Conservation (phyloP, 1,284 basidiomycete genomes). For the Tilletia indica region DNA sequence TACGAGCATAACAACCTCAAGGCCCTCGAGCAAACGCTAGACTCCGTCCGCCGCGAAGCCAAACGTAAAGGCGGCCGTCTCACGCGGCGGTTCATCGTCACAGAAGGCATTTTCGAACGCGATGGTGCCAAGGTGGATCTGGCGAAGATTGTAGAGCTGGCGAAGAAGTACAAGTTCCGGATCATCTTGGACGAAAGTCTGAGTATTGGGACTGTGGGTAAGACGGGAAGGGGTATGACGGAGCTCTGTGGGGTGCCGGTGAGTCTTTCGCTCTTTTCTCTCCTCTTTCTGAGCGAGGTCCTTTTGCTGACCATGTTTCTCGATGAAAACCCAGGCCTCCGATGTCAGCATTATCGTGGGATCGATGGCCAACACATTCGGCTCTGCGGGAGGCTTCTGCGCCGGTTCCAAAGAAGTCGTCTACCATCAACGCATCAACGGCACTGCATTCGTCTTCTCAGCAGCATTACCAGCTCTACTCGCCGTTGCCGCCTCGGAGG, state of each 20-base stretch:
- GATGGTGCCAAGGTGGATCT: constrained; percentile 89
- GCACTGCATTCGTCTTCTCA: constrained; percentile 91
- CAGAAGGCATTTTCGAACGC: constrained; percentile 94
- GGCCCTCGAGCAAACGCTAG: constrained; percentile 82
- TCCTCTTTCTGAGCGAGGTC: too few species aligned
- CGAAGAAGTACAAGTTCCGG: constrained; percentile 91
- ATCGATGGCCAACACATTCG: constrained; percentile 80
- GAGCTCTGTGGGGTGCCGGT: constrained; percentile 83
- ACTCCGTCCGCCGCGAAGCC: constrained; percentile 79
- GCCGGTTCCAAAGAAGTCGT: constrained; percentile 81
- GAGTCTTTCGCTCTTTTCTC: constrained; percentile 10
- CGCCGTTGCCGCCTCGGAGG: constrained; percentile 80
- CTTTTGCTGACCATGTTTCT: background rate
- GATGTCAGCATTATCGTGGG: constrained; percentile 67
- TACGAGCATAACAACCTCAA: constrained; percentile 93
- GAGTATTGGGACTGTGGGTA: constrained; percentile 87
- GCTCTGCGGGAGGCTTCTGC: constrained; percentile 88
- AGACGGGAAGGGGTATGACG: constrained; percentile 88
- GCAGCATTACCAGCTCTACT: constrained; percentile 89
- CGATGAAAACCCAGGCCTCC: constrained; percentile 41
- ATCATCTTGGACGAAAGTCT: constrained; percentile 90
- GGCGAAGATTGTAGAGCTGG: constrained; percentile 87
- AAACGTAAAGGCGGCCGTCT: constrained; percentile 77
- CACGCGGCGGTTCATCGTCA: constrained; percentile 90
- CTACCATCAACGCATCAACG: constrained; percentile 94